Evolutionary conservation across 495 filamentous ascomycete genomes (phyloP), one percentile per base, ranked within the genome.

Genomic region (Glonium stellatum): DNA sequence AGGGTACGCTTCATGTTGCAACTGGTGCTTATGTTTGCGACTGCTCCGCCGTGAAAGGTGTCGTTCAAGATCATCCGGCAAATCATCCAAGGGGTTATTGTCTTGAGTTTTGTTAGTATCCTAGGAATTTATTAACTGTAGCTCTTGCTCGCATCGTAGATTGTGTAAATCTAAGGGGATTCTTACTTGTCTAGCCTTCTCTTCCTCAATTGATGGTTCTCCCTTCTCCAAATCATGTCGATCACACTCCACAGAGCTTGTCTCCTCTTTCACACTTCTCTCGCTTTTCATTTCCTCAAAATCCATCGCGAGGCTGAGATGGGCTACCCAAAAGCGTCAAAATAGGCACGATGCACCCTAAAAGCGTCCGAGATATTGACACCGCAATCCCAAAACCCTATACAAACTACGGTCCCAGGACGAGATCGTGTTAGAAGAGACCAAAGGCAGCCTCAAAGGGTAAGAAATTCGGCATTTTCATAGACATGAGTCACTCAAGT

Each of bases 41-140:
- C 22, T 67, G 55, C 63, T 66, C 34, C 62, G 62, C 34, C 64
- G 27, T 22, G 60, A 60, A 12, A 66, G 46, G 41, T 66, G 64
- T 19, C 51, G 21, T 54, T 62, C 59, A 22, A 66, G 57, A 4
- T 62, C 64, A 25, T 61, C 21, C 19, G 18, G 47, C 5, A 60
- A 15, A 23, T 62, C 53, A 15, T 67, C 39, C 44, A 31, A 6
- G 6, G 27, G 27, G 27, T 31, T 6, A 31, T 31, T 31, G 18
- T 44, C 2, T 11, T 44, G 13, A 11, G 39, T 1, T 11, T 44
- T 44, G 13, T 3, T 4, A 44, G 39, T 44, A 4, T 11, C 18
- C 18, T 18, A 18, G 39, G 4, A 18, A 18, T 18, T 2, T 15
- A 18, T 44, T 11, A 44, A 18, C 18, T 15, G 13, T 11, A 44